Percentiles rank a stretch among this genome's conserved stretches.
These are phyloP conservation scores for Massarina eburnea DNA, from an alignment of 2,329 filamentous ascomycete genomes.

Conservation along the genomic window DNA sequence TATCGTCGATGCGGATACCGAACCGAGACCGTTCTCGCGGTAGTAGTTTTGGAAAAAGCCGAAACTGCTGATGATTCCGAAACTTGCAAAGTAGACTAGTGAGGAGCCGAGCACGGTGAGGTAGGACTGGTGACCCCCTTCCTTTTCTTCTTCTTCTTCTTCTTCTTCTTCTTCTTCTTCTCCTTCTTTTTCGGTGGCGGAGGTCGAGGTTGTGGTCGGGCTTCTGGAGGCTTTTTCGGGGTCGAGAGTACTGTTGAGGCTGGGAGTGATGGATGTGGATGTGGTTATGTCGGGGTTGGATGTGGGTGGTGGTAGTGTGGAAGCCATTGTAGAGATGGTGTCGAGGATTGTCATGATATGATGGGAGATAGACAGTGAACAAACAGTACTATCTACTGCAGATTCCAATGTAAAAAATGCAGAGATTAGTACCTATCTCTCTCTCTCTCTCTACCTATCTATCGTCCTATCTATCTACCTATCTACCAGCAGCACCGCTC, in stretches of 20 bases:
- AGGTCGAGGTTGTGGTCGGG: not conserved
- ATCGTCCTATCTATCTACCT: not conserved
- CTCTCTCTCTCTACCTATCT: not conserved
- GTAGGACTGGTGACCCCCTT: slow-evolving; percentile 23
- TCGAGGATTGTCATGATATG: too few species aligned
- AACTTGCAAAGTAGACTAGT: slow-evolving; percentile 43
- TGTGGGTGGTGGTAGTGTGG: too few species aligned
- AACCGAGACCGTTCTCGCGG: slow-evolving; percentile 33
- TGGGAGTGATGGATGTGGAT: too few species aligned
- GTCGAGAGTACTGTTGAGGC: not conserved
- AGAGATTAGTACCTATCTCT: too few species aligned
- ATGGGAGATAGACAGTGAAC: too few species aligned
- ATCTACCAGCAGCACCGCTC: too few species aligned
- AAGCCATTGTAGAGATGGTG: too few species aligned
- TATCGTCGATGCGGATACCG: slow-evolving; percentile 39
- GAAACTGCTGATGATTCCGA: slow-evolving; percentile 47
- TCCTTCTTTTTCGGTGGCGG: not conserved
- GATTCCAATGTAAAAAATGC: too few species aligned
- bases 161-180: not conserved
- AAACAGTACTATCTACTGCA: too few species aligned
- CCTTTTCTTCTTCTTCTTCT: not conserved
- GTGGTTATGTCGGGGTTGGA: too few species aligned
- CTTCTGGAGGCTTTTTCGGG: not conserved
- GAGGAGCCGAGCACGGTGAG: slow-evolving; percentile 40
- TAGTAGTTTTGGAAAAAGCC: slow-evolving; percentile 53